Percentiles rank a stretch among this genome's conserved stretches.
These are phyloP conservation scores for Cadophora gregata DNA, from an alignment of 2,329 filamentous ascomycete species.

Conservation along the genomic window DNA sequence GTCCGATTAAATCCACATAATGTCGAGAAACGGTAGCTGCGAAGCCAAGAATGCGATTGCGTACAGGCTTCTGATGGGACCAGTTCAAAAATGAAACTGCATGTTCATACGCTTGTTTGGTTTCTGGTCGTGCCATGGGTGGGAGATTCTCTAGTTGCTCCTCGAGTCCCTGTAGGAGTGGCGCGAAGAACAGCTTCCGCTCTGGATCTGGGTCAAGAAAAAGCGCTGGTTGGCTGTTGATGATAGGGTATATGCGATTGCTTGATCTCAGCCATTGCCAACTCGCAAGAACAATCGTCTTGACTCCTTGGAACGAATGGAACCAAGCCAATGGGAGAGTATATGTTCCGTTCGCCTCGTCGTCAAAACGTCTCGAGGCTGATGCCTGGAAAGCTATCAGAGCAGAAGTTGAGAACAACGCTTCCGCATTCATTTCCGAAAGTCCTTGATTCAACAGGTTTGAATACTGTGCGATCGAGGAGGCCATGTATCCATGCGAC, in stretches of 20 bases:
- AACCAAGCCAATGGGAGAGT: conserved; percentile 68
- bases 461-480: conserved; percentile 66
- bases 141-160: conserved; percentile 55
- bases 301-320: conserved; percentile 71
- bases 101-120: conserved; percentile 64
- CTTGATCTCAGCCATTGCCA: conserved; percentile 69
- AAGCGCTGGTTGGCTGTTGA: conserved; percentile 68
- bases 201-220: conserved; percentile 62
- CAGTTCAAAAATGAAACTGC: conserved; percentile 71
- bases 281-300: conserved; percentile 66
- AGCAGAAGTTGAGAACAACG: conserved; percentile 66
- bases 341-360: conserved; percentile 58
- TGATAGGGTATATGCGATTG: conserved; percentile 62
- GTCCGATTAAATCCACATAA: conserved; percentile 64
- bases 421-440: conserved; percentile 63
- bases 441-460: conserved; percentile 61
- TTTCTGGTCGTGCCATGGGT: conserved; percentile 38
- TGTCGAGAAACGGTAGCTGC: conserved; percentile 67
- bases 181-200: conserved; percentile 63
- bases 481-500: conserved; percentile 69
- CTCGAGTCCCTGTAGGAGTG: conserved; percentile 62
- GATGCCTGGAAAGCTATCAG: conserved; percentile 72
- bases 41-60: conserved; percentile 65
- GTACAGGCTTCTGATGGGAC: conserved; percentile 66
- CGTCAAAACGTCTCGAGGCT: conserved; percentile 65